phyloP scores from a whole-genome alignment of 2,329 filamentous ascomycete species.

The Allantophomopsis lycopodina region DNA sequence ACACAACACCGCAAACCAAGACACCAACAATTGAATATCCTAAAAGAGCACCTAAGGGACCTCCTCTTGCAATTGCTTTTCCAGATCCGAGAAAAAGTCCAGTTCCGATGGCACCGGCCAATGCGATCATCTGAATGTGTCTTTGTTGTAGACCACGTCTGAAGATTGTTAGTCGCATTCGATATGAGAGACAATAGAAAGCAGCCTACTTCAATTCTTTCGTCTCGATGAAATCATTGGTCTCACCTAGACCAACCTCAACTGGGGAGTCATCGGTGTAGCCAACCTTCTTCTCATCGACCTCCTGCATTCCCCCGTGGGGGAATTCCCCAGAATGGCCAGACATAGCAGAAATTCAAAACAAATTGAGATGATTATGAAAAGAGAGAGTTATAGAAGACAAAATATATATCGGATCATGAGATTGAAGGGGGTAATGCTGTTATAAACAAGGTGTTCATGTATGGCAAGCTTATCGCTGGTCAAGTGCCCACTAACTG shows the following conservation, averaged over 20 bases:
- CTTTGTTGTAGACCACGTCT: slow-evolving; percentile 26
- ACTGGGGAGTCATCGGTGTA: slow-evolving; percentile 1
- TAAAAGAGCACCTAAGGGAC: slow-evolving; percentile 35
- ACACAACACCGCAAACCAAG: slow-evolving; percentile 33
- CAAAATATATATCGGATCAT: no score
- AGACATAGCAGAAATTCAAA: no score
- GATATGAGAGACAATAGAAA: no score
- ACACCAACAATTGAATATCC: slow-evolving; percentile 34
- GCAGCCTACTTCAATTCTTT: slow-evolving; percentile 7
- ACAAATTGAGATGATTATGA: no score
- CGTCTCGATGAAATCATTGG: slow-evolving; percentile 7
- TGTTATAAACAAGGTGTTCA: no score
- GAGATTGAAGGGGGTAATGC: no score
- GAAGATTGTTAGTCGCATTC: background rate
- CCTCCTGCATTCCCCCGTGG: no score
- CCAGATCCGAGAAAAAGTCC: slow-evolving; percentile 37
- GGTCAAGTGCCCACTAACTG: no score
- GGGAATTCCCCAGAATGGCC: no score
- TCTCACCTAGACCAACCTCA: slow-evolving; percentile 2
- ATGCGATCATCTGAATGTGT: slow-evolving; percentile 27
- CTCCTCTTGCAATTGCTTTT: slow-evolving; percentile 33
- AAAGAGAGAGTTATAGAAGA: no score
- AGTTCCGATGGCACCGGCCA: slow-evolving; percentile 31
- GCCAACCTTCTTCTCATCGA: slow-evolving; percentile 1
- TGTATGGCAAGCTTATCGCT: no score